Evolutionary conservation across 1,139 yeast genomes (phyloP).

Genomic region (Candida tropicalis): DNA sequence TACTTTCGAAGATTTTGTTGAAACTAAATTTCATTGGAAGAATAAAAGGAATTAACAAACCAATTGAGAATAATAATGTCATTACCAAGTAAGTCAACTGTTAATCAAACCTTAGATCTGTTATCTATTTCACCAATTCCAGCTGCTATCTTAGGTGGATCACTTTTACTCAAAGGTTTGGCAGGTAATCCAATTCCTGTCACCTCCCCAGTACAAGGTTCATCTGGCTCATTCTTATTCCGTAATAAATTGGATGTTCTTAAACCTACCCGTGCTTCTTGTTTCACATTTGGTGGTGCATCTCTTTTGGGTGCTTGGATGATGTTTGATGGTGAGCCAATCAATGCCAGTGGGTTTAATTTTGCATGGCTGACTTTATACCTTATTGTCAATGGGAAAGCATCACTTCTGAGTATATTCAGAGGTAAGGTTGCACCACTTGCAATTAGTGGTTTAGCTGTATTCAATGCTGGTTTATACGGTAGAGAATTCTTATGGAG

Average conservation of each 20-base stretch:
- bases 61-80: not conserved
- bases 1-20: not conserved
- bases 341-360: conserved; percentile 85
- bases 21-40: not conserved
- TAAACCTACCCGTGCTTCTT: conserved; percentile 41
- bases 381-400: conserved; percentile 70
- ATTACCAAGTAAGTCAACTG: not conserved
- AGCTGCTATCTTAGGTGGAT: conserved; percentile 16
- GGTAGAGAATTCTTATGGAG: conserved; percentile 67
- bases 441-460: conserved; percentile 58
- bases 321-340: conserved; percentile 76
- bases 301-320: conserved; percentile 81
- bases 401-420: conserved; percentile 48
- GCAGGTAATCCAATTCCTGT: conserved; percentile 2
- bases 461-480: conserved; percentile 64
- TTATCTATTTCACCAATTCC: conserved; percentile 19
- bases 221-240: conserved; percentile 12
- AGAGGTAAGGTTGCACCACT: conserved; percentile 59
- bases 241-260: conserved; percentile 16
- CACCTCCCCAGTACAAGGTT: conserved; percentile 6
- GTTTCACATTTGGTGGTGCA: conserved; percentile 64
- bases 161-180: conserved; percentile 15
- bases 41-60: not conserved
- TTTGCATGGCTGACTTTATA: conserved; percentile 88
- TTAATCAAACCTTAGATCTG: conserved; percentile 10